A percentile compares a stretch with the other conserved stretches of the same genome.
These are phyloP conservation scores for Clarireedia sp. DNA, from an alignment of 2,329 filamentous ascomycete genomes.

Conservation along the genomic window DNA sequence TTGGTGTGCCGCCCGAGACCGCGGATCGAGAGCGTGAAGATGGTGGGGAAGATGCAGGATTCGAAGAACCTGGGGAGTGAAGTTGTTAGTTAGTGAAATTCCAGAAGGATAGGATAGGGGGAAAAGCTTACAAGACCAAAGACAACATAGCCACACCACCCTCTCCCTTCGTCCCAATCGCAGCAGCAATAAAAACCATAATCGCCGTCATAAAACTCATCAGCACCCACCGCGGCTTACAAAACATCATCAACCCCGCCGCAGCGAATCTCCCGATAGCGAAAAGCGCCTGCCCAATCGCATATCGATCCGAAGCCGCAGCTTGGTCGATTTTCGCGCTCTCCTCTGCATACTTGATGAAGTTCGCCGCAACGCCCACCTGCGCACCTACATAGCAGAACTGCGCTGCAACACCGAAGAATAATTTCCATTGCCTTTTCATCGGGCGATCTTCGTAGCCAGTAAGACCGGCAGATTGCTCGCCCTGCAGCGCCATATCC, in stretches of 20 bases:
- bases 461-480: conserved; percentile 10
- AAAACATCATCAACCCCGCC: conserved; percentile 50
- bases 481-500: conserved; percentile 42
- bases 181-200: conserved; percentile 42
- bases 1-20: conserved; percentile 75
- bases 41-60: conserved; percentile 73
- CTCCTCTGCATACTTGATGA: conserved; percentile 14
- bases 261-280: conserved; percentile 66
- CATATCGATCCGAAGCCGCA: conserved; percentile 56
- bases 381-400: conserved; percentile 64
- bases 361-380: conserved; percentile 14
- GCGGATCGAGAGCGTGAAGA: conserved; percentile 71
- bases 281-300: conserved; percentile 66
- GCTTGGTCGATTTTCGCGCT: conserved; percentile 35
- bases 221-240: conserved; percentile 60
- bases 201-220: conserved; percentile 55
- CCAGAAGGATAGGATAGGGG: neutral
- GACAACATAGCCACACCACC: conserved; percentile 53
- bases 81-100: neutral
- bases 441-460: conserved; percentile 18
- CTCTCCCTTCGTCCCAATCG: conserved; percentile 33
- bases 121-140: conserved; percentile 45
- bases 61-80: conserved; percentile 49
- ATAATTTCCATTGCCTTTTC: conserved; percentile 43
- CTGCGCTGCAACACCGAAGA: conserved; percentile 66